These are phyloP conservation scores for Aspergillus hiratsukae DNA, from an alignment of 2,329 filamentous ascomycete genomes.

Conservation along the genomic window DNA sequence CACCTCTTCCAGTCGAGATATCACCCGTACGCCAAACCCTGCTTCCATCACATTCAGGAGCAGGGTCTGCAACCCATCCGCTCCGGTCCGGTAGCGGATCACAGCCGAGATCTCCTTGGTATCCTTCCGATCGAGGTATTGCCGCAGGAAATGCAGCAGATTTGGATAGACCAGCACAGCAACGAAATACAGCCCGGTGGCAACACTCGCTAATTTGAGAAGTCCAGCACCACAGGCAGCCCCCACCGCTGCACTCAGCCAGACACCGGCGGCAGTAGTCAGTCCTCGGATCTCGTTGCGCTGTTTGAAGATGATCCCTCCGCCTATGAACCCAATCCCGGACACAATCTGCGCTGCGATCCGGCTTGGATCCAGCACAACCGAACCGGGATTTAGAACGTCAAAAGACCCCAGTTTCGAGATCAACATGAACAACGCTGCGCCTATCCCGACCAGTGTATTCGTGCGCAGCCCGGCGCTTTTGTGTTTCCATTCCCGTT, in stretches of 20 bases:
- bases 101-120: not conserved
- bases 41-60: not conserved
- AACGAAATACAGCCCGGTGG: not conserved
- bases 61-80: not conserved
- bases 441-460: not conserved
- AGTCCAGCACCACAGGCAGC: not conserved
- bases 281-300: not conserved
- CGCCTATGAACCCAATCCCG: not conserved
- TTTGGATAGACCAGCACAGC: not conserved
- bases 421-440: not conserved
- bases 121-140: not conserved
- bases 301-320: not conserved
- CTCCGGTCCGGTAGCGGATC: not conserved
- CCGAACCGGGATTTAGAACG: not conserved
- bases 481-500: not conserved
- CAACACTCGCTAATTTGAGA: not conserved
- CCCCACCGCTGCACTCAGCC: not conserved
- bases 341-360: not conserved
- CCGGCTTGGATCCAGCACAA: not conserved
- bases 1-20: not conserved
- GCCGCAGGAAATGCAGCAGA: not conserved
- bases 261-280: not conserved
- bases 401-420: not conserved
- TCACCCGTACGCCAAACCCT: not conserved
- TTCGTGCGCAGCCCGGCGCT: not conserved